Evolutionary conservation across 2,329 filamentous ascomycete genomes (phyloP).

Genomic region (Pestalotiopsis sp.): DNA sequence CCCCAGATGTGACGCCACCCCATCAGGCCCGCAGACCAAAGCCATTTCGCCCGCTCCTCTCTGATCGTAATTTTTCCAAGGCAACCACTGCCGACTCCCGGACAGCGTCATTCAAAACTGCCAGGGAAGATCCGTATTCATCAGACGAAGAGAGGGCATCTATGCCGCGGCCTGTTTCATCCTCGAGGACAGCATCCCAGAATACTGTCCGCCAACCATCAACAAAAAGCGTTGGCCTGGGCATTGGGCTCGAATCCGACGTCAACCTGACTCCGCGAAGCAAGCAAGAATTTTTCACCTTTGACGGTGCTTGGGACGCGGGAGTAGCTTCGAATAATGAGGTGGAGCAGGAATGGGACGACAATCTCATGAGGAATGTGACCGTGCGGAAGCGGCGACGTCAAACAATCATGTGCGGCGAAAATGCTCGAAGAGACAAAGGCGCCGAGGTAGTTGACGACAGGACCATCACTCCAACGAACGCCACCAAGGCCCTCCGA

Average conservation of each 20-base stretch:
- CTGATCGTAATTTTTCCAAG: conserved; percentile 54
- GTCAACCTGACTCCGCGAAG: conserved; percentile 43
- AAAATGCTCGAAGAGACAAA: conserved; percentile 22
- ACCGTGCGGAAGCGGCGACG: conserved; percentile 50
- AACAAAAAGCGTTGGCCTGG: conserved; percentile 42
- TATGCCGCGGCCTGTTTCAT: conserved; percentile 41
- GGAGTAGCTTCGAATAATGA: conserved; percentile 38
- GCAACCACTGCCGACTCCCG: conserved; percentile 60
- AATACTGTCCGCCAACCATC: conserved; percentile 43
- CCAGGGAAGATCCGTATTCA: conserved; percentile 64
- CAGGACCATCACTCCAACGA: conserved; percentile 49
- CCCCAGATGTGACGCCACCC: conserved; percentile 76
- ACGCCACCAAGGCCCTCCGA: conserved; percentile 52
- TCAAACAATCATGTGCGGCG: conserved; percentile 28
- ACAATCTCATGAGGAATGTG: conserved; percentile 56
- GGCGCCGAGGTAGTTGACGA: conserved; percentile 47
- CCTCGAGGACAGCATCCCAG: conserved; percentile 46
- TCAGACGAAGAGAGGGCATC: conserved; percentile 59
- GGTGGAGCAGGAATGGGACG: conserved; percentile 58
- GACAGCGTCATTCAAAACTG: conserved; percentile 73
- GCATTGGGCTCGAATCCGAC: conserved; percentile 44
- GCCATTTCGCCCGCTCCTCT: conserved; percentile 46
- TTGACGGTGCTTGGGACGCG: conserved; percentile 62
- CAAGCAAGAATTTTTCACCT: conserved; percentile 54
- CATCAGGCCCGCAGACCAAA: conserved; percentile 48